phyloP scores from a whole-genome alignment of 2,329 filamentous ascomycete species.

The Penicillium sp. region DNA sequence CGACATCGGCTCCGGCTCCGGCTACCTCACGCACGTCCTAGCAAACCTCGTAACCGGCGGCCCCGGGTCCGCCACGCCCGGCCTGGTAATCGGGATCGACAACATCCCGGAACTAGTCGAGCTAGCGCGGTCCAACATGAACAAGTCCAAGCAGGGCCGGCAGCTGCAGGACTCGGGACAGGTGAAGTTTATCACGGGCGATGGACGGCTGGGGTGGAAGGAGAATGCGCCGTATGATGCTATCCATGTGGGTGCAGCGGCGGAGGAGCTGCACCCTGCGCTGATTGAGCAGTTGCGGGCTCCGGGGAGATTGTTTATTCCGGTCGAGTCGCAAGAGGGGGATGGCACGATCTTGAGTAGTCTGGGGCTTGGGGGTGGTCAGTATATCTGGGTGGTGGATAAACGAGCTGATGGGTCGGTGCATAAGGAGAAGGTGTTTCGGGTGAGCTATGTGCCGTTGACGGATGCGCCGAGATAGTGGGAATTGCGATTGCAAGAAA shows the following conservation, averaged over 20 bases:
- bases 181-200: constrained; percentile 73
- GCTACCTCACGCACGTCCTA: constrained; percentile 85
- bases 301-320: constrained; percentile 74
- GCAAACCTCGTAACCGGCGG: constrained; percentile 66
- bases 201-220: constrained; percentile 69
- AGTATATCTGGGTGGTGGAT: constrained; percentile 66
- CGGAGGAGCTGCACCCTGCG: constrained; percentile 68
- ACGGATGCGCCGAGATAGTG: constrained; percentile 57
- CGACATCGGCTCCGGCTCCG: constrained; percentile 74
- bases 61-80: constrained; percentile 34
- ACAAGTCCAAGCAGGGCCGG: constrained; percentile 61
- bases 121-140: constrained; percentile 66
- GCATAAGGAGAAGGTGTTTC: constrained; percentile 59
- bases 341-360: constrained; percentile 25
- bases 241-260: constrained; percentile 92
- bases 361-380: constrained; percentile 39
- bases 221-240: constrained; percentile 74
- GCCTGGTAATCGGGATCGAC: constrained; percentile 70
- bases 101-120: constrained; percentile 68
- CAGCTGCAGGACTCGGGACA: constrained; percentile 63
- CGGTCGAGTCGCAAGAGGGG: constrained; percentile 53
- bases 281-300: constrained; percentile 75
- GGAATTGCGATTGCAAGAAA: constrained; percentile 5
- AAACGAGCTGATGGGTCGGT: constrained; percentile 62
- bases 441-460: constrained; percentile 65